A percentile compares a stretch with the other conserved stretches of the same genome.
Conservation (phyloP, 169 alveolate species). For the Eimeria falciformis region DNA sequence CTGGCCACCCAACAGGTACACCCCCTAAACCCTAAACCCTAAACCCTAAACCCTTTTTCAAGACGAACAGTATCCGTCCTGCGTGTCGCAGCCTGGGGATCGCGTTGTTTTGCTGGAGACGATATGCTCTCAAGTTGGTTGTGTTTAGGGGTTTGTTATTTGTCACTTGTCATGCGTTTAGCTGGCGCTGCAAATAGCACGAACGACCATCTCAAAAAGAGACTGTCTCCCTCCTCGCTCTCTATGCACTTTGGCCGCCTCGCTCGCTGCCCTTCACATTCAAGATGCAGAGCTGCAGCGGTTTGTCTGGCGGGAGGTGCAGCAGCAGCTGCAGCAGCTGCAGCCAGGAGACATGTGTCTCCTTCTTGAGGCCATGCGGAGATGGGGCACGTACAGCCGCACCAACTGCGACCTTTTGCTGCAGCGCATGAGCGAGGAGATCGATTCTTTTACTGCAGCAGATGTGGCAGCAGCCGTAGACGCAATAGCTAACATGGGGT, state of each 20-base stretch:
- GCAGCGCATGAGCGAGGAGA: slow-evolving; percentile 80
- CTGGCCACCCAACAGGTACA: slow-evolving; percentile 3
- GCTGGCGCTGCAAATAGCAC: slow-evolving; percentile 15
- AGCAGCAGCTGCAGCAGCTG: slow-evolving; percentile 75
- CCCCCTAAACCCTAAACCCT: slow-evolving; percentile 4
- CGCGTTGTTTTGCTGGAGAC: not conserved
- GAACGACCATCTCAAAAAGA: not conserved
- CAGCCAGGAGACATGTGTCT: slow-evolving; percentile 55
- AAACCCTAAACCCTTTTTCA: not conserved
- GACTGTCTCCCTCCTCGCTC: not conserved
- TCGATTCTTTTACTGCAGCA: slow-evolving; percentile 71
- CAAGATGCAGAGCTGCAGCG: slow-evolving; percentile 12
- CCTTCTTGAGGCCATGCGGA: slow-evolving; percentile 78
- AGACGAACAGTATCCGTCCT: too few species aligned
- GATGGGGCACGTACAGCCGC: slow-evolving; percentile 82
- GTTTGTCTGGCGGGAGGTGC: slow-evolving; percentile 74
- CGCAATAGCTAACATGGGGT: slow-evolving; percentile 19
- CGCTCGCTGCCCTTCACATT: not conserved
- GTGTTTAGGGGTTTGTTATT: not conserved
- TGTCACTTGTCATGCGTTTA: not conserved
- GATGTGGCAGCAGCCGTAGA: not conserved
- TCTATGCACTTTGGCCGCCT: not conserved
- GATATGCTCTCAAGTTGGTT: not conserved
- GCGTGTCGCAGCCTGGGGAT: too few species aligned
- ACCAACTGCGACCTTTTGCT: slow-evolving; percentile 75